Evolutionary conservation across 2,329 filamentous ascomycete species (phyloP), one percentile per base, ranked within the genome.

Genomic region (Phialemoniopsis sp.): DNA sequence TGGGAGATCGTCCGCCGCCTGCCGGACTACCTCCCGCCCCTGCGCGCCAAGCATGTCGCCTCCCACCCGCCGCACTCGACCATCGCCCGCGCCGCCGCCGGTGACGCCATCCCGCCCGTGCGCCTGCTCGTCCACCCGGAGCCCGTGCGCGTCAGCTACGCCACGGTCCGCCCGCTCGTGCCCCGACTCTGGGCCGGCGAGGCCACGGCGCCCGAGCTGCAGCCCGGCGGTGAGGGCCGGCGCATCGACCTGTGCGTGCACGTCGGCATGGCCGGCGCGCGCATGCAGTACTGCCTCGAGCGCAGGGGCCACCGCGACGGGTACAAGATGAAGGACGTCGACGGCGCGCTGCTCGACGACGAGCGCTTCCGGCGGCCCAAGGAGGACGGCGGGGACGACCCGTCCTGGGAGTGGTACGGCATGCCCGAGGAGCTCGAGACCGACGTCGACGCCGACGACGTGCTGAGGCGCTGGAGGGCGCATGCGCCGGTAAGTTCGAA

Each of bases 221-320:
- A 6, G 6, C 10, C 21, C 21, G n/a, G n/a, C n/a, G n/a, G n/a
- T n/a, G n/a, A n/a, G n/a, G n/a, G n/a, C n/a, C n/a, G 52, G 39
- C 60, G 66, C 36, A 73, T 82, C 39, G 85, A 94, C 58, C 63
- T 85, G 21, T 72, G 81, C 16, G 59, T 95, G 4, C 88, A 94
- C 59, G 85, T 94, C 37, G 89, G 89, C 46, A 89, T 94, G 75
- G 86, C 87, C 57, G 56, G 85, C 58, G 53, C 77, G 64, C 49
- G 72, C 59, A 51, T 79, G 13, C 60, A 78, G 50, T 94, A 91
- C 58, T 75, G 77, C 10, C 67, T 91, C 8, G 89, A 95, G 65
- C 72, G 76, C 10, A 68, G 76, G 29, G 87, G 76, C 0, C 83
- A 87, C 53, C 75, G 85, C 29, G 80, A 87, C 50, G 83, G 83